Evolutionary conservation across 352 stramenopile genomes (phyloP).

Genomic region (Phytophthora litchii): DNA sequence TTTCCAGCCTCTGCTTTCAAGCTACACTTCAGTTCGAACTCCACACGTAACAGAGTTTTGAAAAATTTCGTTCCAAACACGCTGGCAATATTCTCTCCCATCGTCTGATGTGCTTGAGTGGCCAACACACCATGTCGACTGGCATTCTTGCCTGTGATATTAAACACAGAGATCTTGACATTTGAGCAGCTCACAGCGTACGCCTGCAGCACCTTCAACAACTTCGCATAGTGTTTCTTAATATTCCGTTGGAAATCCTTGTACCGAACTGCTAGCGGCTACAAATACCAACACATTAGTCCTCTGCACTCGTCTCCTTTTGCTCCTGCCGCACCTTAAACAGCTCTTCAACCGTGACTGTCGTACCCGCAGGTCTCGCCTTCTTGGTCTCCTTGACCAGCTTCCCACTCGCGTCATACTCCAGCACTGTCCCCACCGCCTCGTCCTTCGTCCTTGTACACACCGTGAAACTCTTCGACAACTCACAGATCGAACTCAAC

Average conservation of each 20-base stretch:
- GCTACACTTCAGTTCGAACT: slow-evolving; percentile 63
- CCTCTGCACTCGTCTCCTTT: neutral
- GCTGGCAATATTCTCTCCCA: slow-evolving; percentile 87
- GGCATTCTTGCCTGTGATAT: slow-evolving; percentile 54
- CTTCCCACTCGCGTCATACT: slow-evolving; percentile 78
- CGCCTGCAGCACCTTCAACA: slow-evolving; percentile 92
- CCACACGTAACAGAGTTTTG: slow-evolving; percentile 67
- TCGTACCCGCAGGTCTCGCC: slow-evolving; percentile 90
- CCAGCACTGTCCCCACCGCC: slow-evolving; percentile 81
- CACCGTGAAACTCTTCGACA: slow-evolving; percentile 87
- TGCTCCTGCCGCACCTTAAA: slow-evolving; percentile 69
- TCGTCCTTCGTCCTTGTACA: slow-evolving; percentile 84
- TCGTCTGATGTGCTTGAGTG: slow-evolving; percentile 66
- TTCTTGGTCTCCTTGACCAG: slow-evolving; percentile 63
- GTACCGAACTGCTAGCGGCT: slow-evolving; percentile 91
- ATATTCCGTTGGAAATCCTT: slow-evolving; percentile 94
- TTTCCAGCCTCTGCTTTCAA: slow-evolving; percentile 18
- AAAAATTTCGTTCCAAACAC: slow-evolving; percentile 95
- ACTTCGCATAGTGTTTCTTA: slow-evolving; percentile 93
- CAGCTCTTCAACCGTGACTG: slow-evolving; percentile 91
- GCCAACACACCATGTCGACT: slow-evolving; percentile 61
- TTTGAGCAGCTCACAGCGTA: slow-evolving; percentile 69
- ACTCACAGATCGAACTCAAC: slow-evolving; percentile 94
- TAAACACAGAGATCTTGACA: slow-evolving; percentile 66
- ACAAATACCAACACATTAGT: slow-evolving; percentile 10